Base-by-base conservation (phyloP, 108 stramenopile species). In the Mayamaea pseudoterrestris region DNA sequence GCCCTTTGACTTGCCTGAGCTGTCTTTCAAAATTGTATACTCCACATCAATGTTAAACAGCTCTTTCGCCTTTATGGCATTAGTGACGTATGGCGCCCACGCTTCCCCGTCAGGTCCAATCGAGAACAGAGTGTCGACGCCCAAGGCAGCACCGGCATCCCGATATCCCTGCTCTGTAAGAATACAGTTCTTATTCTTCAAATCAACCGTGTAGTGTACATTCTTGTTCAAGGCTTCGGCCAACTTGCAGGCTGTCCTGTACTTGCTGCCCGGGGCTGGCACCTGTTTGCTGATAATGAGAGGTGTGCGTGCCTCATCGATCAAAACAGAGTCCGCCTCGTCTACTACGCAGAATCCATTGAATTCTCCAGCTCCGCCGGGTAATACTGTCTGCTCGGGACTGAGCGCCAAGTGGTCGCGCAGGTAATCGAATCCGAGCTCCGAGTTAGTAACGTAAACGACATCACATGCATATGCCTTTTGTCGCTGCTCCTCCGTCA, bases 241-340 rank as follows among this genome's bases (percentile, higher is more conserved):
- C 0, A 94, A 53, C 18, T 72, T 60, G 34, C 65, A 71, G 23
- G 94, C 88, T 16, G 73, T 75, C 27, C 52, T 52, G 50, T 87
- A 93, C 58, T 90, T 93, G 43, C 73, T 73, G 27, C 80, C 69
- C 13, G 81, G 80, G 1, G 90, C 88, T 34, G 73, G 68, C 23
- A 93, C 90, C 54, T 85, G 83, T 59, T 93, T 85, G 23, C 81
- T 82, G 60, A 97, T 94, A 50, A 97, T 94, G 27, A 97, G 70
- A 5, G 95, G 95, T 16, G 95, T 97, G 17, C 93, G 58, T 1
- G 84, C 89, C 71, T 97, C 95, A 55, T 97, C 95, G 55, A 97
- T 93, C 56, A 94, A 61, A n/a, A 97, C 93, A 9, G 86, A 89
- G 58, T 97, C 95, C 2, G 93, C 93, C 57, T 97, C 95, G 64